Evolutionary conservation across 148 eudicot species (phyloP), one percentile per base, ranked within the genome.

Genomic region (Heliosperma pusillum): DNA sequence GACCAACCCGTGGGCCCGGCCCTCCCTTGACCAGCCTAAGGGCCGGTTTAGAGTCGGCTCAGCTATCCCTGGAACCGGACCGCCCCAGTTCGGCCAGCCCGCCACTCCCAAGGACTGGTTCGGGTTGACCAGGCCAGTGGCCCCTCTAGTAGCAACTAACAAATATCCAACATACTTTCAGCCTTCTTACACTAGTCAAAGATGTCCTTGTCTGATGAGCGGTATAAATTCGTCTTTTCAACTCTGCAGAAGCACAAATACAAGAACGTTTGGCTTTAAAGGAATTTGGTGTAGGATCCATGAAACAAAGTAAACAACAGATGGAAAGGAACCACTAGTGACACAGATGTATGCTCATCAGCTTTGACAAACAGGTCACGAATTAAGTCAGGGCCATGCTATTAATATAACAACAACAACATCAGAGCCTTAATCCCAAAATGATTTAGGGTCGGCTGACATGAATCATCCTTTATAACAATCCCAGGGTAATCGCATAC

Each of bases 151-250:
- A 24, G 47, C 40, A 78, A 29, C 50, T 26, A 70, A 57, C 33
- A 55, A 24, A 40, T 33, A 27, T 29, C 50, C 17, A 11, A 20
- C 36, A 69, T 63, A 19, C 33, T n/a, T 76, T 29, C 62, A 52
- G 45, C 82, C 97, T 91, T 80, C 97, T 91, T 80, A 94, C 98
- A 75, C 79, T 87, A 56, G 81, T 80, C 52, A 26, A 24, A 71
- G 81, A 74, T 12, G 74, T 75, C 69, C 85, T 89, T 42, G 74
- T 79, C 59, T 79, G 84, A 52, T 83, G 85, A 70, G 84, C 66
- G 26, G 75, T 78, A 44, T 79, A 77, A 71, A 88, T 85, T 75
- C 81, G 78, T 76, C 89, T 86, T 81, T 79, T 85, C 60, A 86
- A 74, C 64, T 89, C 96, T 91, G 78, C 16, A 52, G n/a, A 70